Base-by-base conservation (phyloP, 345 rosid genomes). In the Atalantia buxifolia region DNA sequence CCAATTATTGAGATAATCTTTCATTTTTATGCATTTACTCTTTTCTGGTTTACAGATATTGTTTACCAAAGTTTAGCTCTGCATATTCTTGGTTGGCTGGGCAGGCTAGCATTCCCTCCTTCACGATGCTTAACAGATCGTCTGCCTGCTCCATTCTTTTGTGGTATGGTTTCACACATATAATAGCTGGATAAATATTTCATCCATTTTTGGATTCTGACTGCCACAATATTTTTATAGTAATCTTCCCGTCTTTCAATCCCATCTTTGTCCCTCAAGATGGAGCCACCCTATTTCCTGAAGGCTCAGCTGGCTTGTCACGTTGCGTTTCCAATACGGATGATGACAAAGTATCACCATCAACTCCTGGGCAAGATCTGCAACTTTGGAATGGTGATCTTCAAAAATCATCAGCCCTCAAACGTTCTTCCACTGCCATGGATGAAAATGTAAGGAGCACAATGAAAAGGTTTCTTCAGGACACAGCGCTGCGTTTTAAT, bases 31-130 rank as follows among this genome's bases (percentile, higher is more conserved):
- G 16, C 28, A 24, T 9, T 50, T 25, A 1, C 24, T n/a, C 21
- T 9, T 31, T 64, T 61, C 4, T 33, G 31, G 40, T 7, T 76
- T 16, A 22, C 72, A 65, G 78, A 33, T 66, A 4, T 2, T 53
- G 13, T 76, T 12, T 8, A 66, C 53, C 25, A 33, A 55, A 66
- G 45, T 18, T 66, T 66, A 14, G 71, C 71, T 53, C 71, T 76
- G 50, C 72, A 8, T 3, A 27, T 76, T 45, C 18, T 76, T 69
- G 82, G 78, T 59, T 84, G 86, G 82, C 38, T 71, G 71, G 84
- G 77, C 61, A 79, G 84, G 78, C 69, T 78, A 72, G 80, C 31
- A 55, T 78, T 75, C 35, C 71, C 82, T 53, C 79, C 79, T 35
- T 56, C 79, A 14, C 62, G 25, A 57, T 75, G 22, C 36, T 71